Evolutionary conservation across 495 filamentous ascomycete species (phyloP).

Genomic region (Daldinia decipiens): DNA sequence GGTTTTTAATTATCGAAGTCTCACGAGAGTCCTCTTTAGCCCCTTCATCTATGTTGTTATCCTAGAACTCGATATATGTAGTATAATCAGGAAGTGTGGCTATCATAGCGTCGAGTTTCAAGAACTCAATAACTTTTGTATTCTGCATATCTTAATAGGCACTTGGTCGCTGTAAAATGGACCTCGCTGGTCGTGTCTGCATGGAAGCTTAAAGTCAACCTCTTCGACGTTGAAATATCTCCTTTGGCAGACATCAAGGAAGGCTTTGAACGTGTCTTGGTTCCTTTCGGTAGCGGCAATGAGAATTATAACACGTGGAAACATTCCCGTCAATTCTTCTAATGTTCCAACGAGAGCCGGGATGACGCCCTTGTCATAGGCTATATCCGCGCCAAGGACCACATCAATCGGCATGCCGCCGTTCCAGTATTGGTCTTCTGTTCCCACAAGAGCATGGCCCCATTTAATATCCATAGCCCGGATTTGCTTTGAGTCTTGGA

Average conservation of each 20-base stretch:
- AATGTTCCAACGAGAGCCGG: conserved; percentile 59
- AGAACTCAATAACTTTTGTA: conserved; percentile 34
- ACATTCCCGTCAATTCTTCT: conserved; percentile 52
- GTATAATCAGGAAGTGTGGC: neutral
- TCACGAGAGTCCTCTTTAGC: no score
- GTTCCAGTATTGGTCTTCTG: conserved; percentile 57
- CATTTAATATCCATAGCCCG: conserved; percentile 66
- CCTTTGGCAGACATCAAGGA: conserved; percentile 51
- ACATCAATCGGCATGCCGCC: conserved; percentile 56
- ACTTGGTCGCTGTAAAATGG: conserved; percentile 60
- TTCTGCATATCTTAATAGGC: conserved; percentile 56
- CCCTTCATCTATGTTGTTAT: no score
- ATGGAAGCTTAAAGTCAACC: conserved; percentile 49
- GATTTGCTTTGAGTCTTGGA: conserved; percentile 58
- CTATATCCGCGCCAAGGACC: conserved; percentile 63
- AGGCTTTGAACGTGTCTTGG: conserved; percentile 55
- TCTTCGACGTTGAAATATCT: conserved; percentile 49
- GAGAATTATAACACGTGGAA: conserved; percentile 51
- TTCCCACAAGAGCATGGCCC: conserved; percentile 64
- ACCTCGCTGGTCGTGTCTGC: conserved; percentile 53
- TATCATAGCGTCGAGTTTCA: neutral
- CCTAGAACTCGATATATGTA: neutral
- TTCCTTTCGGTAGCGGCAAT: conserved; percentile 63
- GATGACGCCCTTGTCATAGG: conserved; percentile 59
- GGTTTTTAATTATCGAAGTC: no score